Conservation (phyloP, 2,329 filamentous ascomycete species). For the Fusarium brevicatenulatum region DNA sequence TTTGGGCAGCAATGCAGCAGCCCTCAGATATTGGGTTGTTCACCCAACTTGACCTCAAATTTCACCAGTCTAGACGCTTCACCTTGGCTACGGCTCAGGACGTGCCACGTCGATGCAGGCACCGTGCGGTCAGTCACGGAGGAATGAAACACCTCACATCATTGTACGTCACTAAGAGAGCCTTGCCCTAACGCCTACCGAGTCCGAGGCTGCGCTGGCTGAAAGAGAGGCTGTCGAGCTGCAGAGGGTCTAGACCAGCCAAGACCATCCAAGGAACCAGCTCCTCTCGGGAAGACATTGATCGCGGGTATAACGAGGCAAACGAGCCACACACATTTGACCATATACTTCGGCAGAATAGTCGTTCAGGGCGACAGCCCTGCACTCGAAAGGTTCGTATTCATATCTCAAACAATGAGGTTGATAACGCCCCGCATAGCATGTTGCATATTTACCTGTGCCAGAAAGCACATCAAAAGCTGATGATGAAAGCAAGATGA, state of each 20-base stretch:
- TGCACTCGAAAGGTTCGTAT: slow-evolving; percentile 27
- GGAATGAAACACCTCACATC: neutral
- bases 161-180: neutral
- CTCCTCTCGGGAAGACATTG: neutral
- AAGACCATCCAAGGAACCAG: neutral
- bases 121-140: neutral
- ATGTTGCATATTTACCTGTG: slow-evolving; percentile 27
- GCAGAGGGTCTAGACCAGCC: neutral
- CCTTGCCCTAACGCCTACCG: neutral
- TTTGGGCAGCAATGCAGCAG: slow-evolving; percentile 35
- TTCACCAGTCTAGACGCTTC: slow-evolving; percentile 10
- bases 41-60: neutral
- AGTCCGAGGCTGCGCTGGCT: slow-evolving; percentile 17
- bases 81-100: neutral
- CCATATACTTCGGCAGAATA: neutral
- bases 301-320: neutral
- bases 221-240: neutral
- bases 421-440: slow-evolving; percentile 26
- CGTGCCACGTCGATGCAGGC: slow-evolving; percentile 21
- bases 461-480: slow-evolving; percentile 31
- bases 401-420: slow-evolving; percentile 35
- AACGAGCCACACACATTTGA: neutral
- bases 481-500: slow-evolving; percentile 19
- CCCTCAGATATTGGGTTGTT: neutral
- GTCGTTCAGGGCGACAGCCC: slow-evolving; percentile 22